phyloP scores from a whole-genome alignment of 805 yeast genomes.

The Komagataella kurtzmanii region DNA sequence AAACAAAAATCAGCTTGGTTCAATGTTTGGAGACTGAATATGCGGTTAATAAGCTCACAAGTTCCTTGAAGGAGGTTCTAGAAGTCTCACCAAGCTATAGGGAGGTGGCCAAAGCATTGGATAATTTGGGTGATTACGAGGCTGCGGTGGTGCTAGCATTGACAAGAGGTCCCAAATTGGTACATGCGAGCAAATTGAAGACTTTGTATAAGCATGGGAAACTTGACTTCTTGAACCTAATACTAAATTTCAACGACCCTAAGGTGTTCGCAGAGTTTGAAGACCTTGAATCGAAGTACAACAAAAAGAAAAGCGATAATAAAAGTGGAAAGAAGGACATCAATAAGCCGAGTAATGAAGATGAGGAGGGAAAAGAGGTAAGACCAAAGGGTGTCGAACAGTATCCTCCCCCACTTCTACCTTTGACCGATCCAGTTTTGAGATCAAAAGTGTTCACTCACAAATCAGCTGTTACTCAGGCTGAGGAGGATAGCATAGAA shows the following conservation, averaged over 20 bases:
- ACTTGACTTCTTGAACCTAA: slow-evolving; percentile 41
- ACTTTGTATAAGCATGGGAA: slow-evolving; percentile 33
- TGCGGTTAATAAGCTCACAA: not conserved
- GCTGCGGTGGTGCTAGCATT: slow-evolving; percentile 15
- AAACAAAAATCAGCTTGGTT: not conserved
- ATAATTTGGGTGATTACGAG: not conserved
- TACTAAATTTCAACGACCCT: slow-evolving; percentile 26
- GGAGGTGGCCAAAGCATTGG: not conserved
- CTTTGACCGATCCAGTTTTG: slow-evolving; percentile 43
- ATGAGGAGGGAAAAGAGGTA: slow-evolving; percentile 4
- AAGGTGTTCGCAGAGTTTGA: slow-evolving; percentile 8
- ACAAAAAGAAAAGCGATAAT: not conserved
- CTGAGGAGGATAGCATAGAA: slow-evolving; percentile 43
- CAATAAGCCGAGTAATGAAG: not conserved
- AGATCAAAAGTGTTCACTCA: slow-evolving; percentile 70
- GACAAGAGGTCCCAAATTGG: slow-evolving; percentile 37
- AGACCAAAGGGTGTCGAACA: slow-evolving; percentile 7
- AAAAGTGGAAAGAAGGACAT: not conserved
- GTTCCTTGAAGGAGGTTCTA: not conserved
- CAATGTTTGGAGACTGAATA: not conserved
- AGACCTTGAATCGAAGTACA: not conserved
- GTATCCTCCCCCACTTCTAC: slow-evolving; percentile 64
- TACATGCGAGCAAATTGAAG: slow-evolving; percentile 48
- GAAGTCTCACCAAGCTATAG: not conserved
- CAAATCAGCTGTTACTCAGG: slow-evolving; percentile 50